These are phyloP conservation scores for Penicillium sp. DNA, from an alignment of 2,329 filamentous ascomycete species.

Conservation along the genomic window DNA sequence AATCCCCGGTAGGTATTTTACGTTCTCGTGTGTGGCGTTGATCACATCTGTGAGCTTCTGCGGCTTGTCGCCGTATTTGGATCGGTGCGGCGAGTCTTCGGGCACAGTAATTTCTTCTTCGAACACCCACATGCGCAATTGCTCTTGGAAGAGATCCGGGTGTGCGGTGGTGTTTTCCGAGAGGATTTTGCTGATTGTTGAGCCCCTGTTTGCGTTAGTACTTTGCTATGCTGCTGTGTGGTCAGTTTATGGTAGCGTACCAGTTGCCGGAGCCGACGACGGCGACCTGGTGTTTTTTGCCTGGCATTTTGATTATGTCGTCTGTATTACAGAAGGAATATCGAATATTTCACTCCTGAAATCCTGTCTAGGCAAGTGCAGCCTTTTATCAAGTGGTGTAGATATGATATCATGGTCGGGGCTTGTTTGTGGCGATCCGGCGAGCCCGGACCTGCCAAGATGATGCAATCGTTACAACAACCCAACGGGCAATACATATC, in stretches of 20 bases:
- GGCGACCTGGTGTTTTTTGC: conserved; percentile 50
- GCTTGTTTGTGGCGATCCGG: background rate
- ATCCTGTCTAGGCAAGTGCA: background rate
- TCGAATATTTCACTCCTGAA: background rate
- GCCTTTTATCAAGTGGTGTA: background rate
- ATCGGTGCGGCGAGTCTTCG: conserved; percentile 72
- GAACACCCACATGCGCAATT: conserved; percentile 43
- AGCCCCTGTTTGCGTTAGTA: conserved; percentile 67
- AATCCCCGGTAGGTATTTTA: conserved; percentile 91
- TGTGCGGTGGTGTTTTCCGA: conserved; percentile 83
- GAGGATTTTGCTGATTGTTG: conserved; percentile 92
- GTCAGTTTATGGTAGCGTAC: conserved; percentile 51
- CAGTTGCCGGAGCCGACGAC: conserved; percentile 95
- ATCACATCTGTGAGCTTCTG: conserved; percentile 88
- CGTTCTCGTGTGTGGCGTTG: conserved; percentile 89
- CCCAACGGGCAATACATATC: background rate
- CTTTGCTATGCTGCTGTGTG: background rate
- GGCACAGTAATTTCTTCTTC: conserved; percentile 83
- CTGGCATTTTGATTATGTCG: background rate
- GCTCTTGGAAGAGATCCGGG: conserved; percentile 76
- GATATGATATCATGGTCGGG: background rate
- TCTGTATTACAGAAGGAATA: background rate
- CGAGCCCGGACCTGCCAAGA: background rate
- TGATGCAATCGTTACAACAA: conserved; percentile 8
- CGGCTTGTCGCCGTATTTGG: conserved; percentile 63